Evolutionary conservation across 2,329 filamentous ascomycete genomes (phyloP), one percentile per base, ranked within the genome.

Genomic region (Coniochaeta sp.): DNA sequence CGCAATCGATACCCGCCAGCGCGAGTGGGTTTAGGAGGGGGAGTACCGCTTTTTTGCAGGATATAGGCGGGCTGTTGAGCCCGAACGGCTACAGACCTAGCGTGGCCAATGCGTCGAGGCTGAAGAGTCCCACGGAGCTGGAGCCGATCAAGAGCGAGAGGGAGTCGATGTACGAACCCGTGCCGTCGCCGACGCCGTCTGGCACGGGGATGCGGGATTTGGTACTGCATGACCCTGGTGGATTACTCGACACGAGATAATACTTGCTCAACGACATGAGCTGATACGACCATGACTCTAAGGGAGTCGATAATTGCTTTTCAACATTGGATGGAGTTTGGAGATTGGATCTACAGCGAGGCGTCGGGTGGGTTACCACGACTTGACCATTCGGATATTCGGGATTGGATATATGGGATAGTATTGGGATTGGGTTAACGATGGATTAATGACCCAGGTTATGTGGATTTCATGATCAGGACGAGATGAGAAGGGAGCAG

Each of bases 1-100:
- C 71, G 0, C 71, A 74, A 0, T 69, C 74, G 0, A 57, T 77
- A 14, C 69, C 71, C 1, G 78, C 78, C 0, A 65, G 71, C 49
- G 61, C 63, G 1, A 67, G 58, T 9, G 77, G 78, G 1, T 63
- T 78, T 4, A 70, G 77, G 6, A 67, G 78, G 40, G 81, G 81
- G 3, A 83, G 80, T 2, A 72, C 77, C 1, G 75, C 79, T 0
- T 60, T 84, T n/a, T 64, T 85, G 6, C 78, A 81, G 56, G 82
- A 85, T 56, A 62, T 83, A 1, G 76, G 79, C 8, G 80, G 77
- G 1, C 67, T 82, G 14, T 61, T 84, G 5, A 69, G 67, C 3
- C 74, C 78, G 1, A 62, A 67, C 26, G 64, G 51, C 10, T 58
- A 64, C 7, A 68, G 60, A 40, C 57, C 65, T 31, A 18, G 3